Conservation (phyloP, 2,329 filamentous ascomycete genomes). For the Fusarium dlaminii region DNA sequence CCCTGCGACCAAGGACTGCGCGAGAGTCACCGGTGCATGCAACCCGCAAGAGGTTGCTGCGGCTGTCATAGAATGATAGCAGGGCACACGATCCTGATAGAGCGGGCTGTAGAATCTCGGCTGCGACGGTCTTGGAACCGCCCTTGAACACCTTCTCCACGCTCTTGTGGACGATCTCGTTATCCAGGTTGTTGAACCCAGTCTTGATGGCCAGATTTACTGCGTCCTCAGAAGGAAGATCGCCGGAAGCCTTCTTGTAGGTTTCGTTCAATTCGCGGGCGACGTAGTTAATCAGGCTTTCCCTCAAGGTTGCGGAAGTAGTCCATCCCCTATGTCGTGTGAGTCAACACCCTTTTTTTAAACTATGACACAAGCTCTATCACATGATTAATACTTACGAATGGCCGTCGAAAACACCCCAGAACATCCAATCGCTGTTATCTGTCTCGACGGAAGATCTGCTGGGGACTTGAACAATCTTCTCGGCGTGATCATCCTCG, state of each 20-base stretch:
- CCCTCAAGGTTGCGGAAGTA: constrained; percentile 93
- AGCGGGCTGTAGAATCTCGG: constrained; percentile 90
- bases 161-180: constrained; percentile 94
- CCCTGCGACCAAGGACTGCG: constrained; percentile 86
- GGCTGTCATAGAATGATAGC: constrained; percentile 93
- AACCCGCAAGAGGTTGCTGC: constrained; percentile 86
- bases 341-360: background rate
- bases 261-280: constrained; percentile 92
- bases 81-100: constrained; percentile 97
- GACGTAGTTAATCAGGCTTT: constrained; percentile 91
- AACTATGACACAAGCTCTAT: background rate
- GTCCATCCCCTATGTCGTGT: constrained; percentile 81
- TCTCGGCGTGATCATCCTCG: constrained; percentile 97
- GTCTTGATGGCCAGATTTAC: constrained; percentile 93
- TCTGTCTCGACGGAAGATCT: constrained; percentile 58
- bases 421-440: constrained; percentile 98
- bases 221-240: constrained; percentile 78
- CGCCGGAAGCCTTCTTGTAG: constrained; percentile 76
- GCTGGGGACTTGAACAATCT: constrained; percentile 90
- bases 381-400: constrained; percentile 66
- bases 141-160: constrained; percentile 91
- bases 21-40: constrained; percentile 97
- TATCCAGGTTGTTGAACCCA: constrained; percentile 86
- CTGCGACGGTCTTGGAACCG: constrained; percentile 88
- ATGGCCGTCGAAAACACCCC: constrained; percentile 98